Conservation (phyloP, 2,329 filamentous ascomycete genomes). For the Phyllosticta citribraziliensis region DNA sequence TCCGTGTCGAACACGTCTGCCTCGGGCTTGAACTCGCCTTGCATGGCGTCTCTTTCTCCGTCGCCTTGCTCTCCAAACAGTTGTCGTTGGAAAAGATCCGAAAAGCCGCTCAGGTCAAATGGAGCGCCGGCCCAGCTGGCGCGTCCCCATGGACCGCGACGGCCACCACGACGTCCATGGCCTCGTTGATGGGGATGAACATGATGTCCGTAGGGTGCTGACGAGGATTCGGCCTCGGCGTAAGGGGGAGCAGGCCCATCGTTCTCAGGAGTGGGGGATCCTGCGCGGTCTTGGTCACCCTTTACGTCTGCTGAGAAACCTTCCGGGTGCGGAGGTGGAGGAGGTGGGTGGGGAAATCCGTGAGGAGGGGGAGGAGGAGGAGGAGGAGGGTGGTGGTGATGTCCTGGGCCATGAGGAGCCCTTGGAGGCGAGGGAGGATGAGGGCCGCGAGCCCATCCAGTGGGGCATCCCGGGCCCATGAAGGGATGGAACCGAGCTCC, state of each 20-base stretch:
- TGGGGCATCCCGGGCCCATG: slow-evolving; percentile 13
- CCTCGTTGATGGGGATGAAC: not conserved
- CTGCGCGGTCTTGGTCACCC: not conserved
- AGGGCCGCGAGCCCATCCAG: slow-evolving; percentile 11
- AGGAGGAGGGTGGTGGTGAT: not conserved
- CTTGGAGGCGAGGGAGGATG: slow-evolving; percentile 15
- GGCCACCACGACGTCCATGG: slow-evolving; percentile 5
- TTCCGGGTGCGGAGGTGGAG: slow-evolving; percentile 14
- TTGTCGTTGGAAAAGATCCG: slow-evolving; percentile 15
- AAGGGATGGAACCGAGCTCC: slow-evolving; percentile 4
- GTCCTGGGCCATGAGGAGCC: slow-evolving; percentile 9
- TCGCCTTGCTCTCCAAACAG: slow-evolving; percentile 26
- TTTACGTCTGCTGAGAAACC: slow-evolving; percentile 11
- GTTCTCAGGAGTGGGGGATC: not conserved
- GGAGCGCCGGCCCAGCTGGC: slow-evolving; percentile 16
- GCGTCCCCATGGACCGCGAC: slow-evolving; percentile 10
- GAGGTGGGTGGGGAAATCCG: slow-evolving; percentile 8
- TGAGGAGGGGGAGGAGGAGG: slow-evolving; percentile 2
- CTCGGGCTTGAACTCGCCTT: slow-evolving; percentile 49
- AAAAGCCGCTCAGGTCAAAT: slow-evolving; percentile 21
- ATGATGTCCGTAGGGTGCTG: slow-evolving; percentile 10
- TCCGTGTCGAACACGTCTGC: slow-evolving; percentile 66
- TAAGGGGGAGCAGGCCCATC: slow-evolving; percentile 2
- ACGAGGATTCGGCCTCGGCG: slow-evolving; percentile 14
- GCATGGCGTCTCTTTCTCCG: slow-evolving; percentile 14